Conservation (phyloP, 371 early-diverging fungal species). For the Rhizomucor pusillus region DNA sequence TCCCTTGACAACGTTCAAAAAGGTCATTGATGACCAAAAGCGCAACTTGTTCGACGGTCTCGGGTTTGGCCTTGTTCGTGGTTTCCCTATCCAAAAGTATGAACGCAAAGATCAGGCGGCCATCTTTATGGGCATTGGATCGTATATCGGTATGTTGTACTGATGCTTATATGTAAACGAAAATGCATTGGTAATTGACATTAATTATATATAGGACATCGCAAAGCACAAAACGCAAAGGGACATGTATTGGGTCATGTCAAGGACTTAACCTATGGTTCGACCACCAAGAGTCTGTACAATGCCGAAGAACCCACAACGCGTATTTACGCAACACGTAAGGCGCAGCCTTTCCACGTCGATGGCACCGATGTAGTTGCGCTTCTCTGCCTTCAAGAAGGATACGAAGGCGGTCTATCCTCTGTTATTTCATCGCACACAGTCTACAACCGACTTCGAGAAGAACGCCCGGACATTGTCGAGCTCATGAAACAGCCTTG, state of each 20-base stretch:
- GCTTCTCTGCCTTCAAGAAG: slow-evolving; percentile 32
- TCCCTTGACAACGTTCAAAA: slow-evolving; percentile 28
- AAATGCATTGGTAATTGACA: too few species aligned
- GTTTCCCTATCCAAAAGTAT: slow-evolving; percentile 35
- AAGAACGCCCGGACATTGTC: slow-evolving; percentile 40
- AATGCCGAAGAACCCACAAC: slow-evolving; percentile 38
- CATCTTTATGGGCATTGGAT: slow-evolving; percentile 45
- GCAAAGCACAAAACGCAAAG: slow-evolving; percentile 41
- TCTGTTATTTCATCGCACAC: slow-evolving; percentile 45
- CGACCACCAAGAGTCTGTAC: slow-evolving; percentile 39
- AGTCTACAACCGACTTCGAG: slow-evolving; percentile 34
- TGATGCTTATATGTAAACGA: neutral
- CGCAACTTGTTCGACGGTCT: slow-evolving; percentile 29
- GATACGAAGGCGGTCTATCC: slow-evolving; percentile 34
- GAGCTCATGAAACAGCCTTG: slow-evolving; percentile 41
- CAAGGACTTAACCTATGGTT: slow-evolving; percentile 36
- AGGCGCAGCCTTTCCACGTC: slow-evolving; percentile 47
- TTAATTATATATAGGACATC: slow-evolving; percentile 4
- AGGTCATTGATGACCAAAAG: slow-evolving; percentile 23
- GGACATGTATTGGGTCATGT: slow-evolving; percentile 46
- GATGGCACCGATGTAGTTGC: slow-evolving; percentile 45
- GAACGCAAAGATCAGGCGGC: slow-evolving; percentile 35
- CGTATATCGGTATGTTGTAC: slow-evolving; percentile 30
- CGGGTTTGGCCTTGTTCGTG: slow-evolving; percentile 39
- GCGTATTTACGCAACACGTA: slow-evolving; percentile 47